Evolutionary conservation across 805 yeast species (phyloP).

Genomic region (Zygoascus bituminiphila): DNA sequence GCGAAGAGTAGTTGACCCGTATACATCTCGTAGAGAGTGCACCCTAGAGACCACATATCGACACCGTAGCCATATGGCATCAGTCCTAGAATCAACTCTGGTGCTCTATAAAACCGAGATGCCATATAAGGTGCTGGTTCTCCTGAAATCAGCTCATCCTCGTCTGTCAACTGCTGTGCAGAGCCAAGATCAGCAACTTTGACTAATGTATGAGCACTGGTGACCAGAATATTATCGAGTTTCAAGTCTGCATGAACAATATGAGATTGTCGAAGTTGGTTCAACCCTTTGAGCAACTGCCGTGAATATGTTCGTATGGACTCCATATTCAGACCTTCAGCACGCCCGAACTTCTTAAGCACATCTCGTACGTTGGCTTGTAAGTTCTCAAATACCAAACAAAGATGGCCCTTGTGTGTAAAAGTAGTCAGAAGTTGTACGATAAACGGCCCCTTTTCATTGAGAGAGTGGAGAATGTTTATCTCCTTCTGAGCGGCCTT

Average conservation of each 20-base stretch:
- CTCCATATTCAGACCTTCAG: conserved; percentile 67
- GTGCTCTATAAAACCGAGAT: conserved; percentile 71
- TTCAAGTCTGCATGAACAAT: conserved; percentile 86
- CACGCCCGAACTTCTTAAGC: conserved; percentile 72
- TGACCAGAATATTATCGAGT: conserved; percentile 80
- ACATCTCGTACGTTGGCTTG: conserved; percentile 71
- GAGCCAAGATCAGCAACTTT: conserved; percentile 89
- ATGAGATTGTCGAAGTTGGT: conserved; percentile 58
- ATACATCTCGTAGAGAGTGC: conserved; percentile 88
- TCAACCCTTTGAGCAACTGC: conserved; percentile 64
- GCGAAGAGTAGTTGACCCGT: conserved; percentile 87
- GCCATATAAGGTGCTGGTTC: conserved; percentile 28
- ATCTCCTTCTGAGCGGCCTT: conserved; percentile 74
- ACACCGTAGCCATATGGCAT: conserved; percentile 47
- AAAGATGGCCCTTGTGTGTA: conserved; percentile 75
- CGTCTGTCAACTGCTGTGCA: conserved; percentile 38
- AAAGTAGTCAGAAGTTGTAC: conserved; percentile 66
- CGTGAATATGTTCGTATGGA: conserved; percentile 59
- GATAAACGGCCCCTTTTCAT: conserved; percentile 56
- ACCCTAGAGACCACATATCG: conserved; percentile 94
- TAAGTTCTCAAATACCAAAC: conserved; percentile 76
- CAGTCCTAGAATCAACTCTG: conserved; percentile 65
- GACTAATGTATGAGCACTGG: conserved; percentile 51
- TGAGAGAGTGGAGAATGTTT: conserved; percentile 58
- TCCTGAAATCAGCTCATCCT: conserved; percentile 7